Evolutionary conservation across 345 rosid species (phyloP), one percentile per base, ranked within the genome.

Genomic region (Laguncularia racemosa): DNA sequence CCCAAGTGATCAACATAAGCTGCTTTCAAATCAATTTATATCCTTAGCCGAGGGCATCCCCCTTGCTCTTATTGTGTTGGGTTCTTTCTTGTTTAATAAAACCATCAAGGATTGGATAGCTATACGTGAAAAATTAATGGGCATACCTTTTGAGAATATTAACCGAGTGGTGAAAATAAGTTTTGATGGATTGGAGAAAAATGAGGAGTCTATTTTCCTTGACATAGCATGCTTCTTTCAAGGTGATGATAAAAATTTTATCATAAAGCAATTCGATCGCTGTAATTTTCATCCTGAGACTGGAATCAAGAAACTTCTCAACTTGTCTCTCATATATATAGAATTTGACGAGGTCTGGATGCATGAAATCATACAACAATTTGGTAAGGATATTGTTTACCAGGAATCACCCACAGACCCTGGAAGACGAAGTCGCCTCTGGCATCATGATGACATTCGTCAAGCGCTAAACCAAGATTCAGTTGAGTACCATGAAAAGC

Each of bases 311-410:
- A 48, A 59, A 45, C 70, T 70, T 2, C 14, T 18, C 10, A 45
- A 49, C 12, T 58, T 21, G 47, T 59, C 71, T 14, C 69, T 73
- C 3, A 62, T 69, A 57, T 45, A 20, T 11, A 46, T 65, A 8
- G 47, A 56, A 20, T 50, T 49, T 11, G 43, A 58, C 60, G 57
- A 33, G 48, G 53, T 73, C 18, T 8, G 16, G 58, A 73, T 69
- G 78, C 78, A 73, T 44, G 70, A 60, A 52, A 64, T 68, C 57
- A 53, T 73, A 6, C 56, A 68, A 50, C 64, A 64, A 57, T 50
- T 70, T 66, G 80, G 74, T 38, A 55, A 46, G 19, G 73, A 68
- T 10, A 71, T 65, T 1, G 71, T 73, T 52, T 46, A 1, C 9
- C 53, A 7, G 50, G 70, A 73, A 65, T 68, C 64, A 38, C 57